Evolutionary conservation across 495 filamentous ascomycete species (phyloP), one percentile per base, ranked within the genome.

Genomic region (Lasiosphaeria miniovina): DNA sequence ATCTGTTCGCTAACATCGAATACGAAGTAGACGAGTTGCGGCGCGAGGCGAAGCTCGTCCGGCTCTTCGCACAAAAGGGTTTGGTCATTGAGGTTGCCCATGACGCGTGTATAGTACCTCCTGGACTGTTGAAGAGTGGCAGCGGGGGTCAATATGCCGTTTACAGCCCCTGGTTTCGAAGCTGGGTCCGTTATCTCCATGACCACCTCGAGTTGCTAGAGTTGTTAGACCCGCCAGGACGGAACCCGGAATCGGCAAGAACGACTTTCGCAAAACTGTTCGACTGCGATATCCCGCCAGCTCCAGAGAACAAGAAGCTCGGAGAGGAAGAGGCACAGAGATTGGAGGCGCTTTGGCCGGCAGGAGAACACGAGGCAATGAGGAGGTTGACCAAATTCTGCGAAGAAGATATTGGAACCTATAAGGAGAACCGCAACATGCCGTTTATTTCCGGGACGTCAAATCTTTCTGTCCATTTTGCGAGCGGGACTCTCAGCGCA

Each of bases 91-190:
- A 84, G 3, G 78, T 84, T 0, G 78, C 85, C 1, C 90, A 90
- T 60, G 93, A 96, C 73, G 88, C 88, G 6, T 94, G 90, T 57
- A 84, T 95, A 12, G 90, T 96, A 4, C 77, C 82, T 3, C 92
- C 93, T 0, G 91, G 89, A 0, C 70, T 75, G 51, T 68, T 96
- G 24, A 65, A 64, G 6, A 88, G 78, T 8, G 83, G 86, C 8
- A 77, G 75, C 6, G 89, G 90, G 8, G 88, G 82, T 24, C 91
- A 93, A 70, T 97, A 95, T 68, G 81, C 89, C 0, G 89, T 96
- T 2, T 96, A 93, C 61, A 86, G 75, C 3, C 92, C 91, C 0
- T 96, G 90, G 91, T 93, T 81, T 67, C 74, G 86, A 14, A 66
- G 88, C 0, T 97, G 92, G 92, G 65, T 90, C 24, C 77, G 81